These are phyloP conservation scores for Dipteronia sinensis DNA, from an alignment of 345 rosid species.

Conservation along the genomic window DNA sequence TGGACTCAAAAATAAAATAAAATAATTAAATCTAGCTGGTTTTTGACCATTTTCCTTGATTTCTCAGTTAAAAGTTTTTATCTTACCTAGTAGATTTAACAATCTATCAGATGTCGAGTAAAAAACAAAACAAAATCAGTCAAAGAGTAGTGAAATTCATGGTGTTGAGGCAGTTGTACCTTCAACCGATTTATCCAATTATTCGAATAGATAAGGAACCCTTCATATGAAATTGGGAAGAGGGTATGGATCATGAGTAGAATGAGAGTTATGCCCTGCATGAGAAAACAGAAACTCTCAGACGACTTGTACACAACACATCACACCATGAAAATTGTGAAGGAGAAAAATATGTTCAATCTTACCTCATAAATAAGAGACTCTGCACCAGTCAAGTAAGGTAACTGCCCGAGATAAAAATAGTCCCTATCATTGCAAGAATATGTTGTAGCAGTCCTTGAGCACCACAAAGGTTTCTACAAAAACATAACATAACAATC, in stretches of 20 bases:
- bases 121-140: conserved; percentile 7
- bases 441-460: conserved; percentile 32
- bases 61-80: neutral
- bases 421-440: conserved; percentile 75
- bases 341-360: neutral
- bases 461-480: conserved; percentile 96
- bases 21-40: neutral
- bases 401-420: conserved; percentile 87
- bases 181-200: conserved; percentile 59
- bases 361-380: conserved; percentile 81
- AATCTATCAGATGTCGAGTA: neutral
- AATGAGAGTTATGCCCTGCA: conserved; percentile 64
- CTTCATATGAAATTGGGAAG: conserved; percentile 81
- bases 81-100: neutral
- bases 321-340: neutral
- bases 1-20: neutral
- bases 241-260: conserved; percentile 64
- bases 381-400: conserved; percentile 68
- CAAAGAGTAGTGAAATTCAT: neutral
- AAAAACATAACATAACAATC: conserved; percentile 7
- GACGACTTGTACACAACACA: conserved; percentile 1
- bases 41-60: no score
- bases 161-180: conserved; percentile 39
- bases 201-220: conserved; percentile 60
- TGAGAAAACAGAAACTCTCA: conserved; percentile 20